Evolutionary conservation across 176 grass and related monocot species (phyloP).

Genomic region (Zea luxurians): DNA sequence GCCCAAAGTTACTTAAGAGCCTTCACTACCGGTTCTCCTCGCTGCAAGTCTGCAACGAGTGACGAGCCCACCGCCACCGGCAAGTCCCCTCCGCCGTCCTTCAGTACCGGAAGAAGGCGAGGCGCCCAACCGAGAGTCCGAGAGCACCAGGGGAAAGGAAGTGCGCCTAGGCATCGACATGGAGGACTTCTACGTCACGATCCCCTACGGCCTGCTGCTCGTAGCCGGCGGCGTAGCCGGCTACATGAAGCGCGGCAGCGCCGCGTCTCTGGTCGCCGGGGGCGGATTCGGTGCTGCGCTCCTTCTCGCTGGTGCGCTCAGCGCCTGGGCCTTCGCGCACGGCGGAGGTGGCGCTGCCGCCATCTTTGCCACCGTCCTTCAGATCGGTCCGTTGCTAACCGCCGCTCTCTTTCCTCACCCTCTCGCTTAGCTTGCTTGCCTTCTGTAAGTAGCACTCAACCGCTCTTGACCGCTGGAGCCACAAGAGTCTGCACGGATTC

Average conservation of each 20-base stretch:
- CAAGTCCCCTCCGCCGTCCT: background rate
- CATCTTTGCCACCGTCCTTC: constrained; percentile 59
- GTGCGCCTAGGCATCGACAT: constrained; percentile 23
- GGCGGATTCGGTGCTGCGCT: constrained; percentile 58
- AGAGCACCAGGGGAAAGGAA: background rate
- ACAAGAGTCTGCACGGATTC: background rate
- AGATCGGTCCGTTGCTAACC: constrained; percentile 51
- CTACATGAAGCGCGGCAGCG: constrained; percentile 54
- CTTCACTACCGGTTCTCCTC: too few species aligned
- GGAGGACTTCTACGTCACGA: constrained; percentile 89
- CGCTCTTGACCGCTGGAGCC: background rate
- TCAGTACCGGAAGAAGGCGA: background rate
- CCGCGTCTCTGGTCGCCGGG: constrained; percentile 62
- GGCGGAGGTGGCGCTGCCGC: constrained; percentile 45
- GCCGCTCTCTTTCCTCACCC: background rate
- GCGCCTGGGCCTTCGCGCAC: constrained; percentile 56
- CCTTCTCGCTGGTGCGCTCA: constrained; percentile 69
- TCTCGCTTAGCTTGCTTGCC: background rate
- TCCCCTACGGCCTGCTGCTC: constrained; percentile 66
- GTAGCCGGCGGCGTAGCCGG: constrained; percentile 62
- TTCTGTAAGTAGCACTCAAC: background rate
- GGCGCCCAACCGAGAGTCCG: background rate
- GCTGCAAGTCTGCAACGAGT: too few species aligned
- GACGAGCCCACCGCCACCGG: too few species aligned
- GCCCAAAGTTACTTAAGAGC: too few species aligned